Percentiles rank a stretch among this genome's conserved stretches.
phyloP scores from a whole-genome alignment of 1,284 basidiomycete species.

The Acaromyces ingoldii region DNA sequence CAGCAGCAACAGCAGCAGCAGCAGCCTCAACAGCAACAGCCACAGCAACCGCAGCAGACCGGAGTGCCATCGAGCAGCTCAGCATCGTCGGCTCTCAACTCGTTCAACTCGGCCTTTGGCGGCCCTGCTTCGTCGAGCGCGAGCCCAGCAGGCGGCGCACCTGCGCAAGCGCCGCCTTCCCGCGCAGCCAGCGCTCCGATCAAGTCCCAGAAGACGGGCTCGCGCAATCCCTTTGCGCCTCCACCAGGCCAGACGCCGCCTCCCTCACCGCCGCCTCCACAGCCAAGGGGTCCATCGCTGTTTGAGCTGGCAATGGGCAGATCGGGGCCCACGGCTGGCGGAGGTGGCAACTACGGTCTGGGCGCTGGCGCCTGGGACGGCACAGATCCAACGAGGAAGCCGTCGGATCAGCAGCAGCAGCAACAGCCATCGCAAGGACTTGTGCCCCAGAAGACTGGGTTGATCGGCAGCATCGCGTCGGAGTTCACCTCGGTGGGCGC shows the following conservation, averaged over 20 bases:
- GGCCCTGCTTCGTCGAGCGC: slow-evolving; percentile 16
- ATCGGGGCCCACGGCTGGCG: slow-evolving; percentile 13
- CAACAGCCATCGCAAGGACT: slow-evolving; percentile 17
- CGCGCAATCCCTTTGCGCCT: slow-evolving; percentile 88
- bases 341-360: slow-evolving; percentile 30
- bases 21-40: slow-evolving; percentile 13
- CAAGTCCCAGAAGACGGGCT: slow-evolving; percentile 80
- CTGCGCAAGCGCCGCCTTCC: too few species aligned
- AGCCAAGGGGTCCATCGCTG: slow-evolving; percentile 71
- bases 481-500: slow-evolving; percentile 43
- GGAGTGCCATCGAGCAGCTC: slow-evolving; percentile 8
- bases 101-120: slow-evolving; percentile 62
- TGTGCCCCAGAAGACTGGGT: slow-evolving; percentile 43
- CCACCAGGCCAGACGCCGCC: slow-evolving; percentile 58
- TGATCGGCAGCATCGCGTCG: slow-evolving; percentile 51
- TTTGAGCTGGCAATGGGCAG: slow-evolving; percentile 68
- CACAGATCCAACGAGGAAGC: slow-evolving; percentile 7
- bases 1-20: slow-evolving; percentile 17
- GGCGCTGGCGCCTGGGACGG: slow-evolving; percentile 40
- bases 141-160: slow-evolving; percentile 3
- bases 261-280: slow-evolving; percentile 54
- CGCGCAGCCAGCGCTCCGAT: slow-evolving; percentile 52
- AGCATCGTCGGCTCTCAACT: slow-evolving; percentile 16
- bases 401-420: slow-evolving; percentile 4
- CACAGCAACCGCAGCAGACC: slow-evolving; percentile 20